Base-by-base conservation (phyloP, 1,139 yeast species). In the Magnusiomyces magnusii region DNA sequence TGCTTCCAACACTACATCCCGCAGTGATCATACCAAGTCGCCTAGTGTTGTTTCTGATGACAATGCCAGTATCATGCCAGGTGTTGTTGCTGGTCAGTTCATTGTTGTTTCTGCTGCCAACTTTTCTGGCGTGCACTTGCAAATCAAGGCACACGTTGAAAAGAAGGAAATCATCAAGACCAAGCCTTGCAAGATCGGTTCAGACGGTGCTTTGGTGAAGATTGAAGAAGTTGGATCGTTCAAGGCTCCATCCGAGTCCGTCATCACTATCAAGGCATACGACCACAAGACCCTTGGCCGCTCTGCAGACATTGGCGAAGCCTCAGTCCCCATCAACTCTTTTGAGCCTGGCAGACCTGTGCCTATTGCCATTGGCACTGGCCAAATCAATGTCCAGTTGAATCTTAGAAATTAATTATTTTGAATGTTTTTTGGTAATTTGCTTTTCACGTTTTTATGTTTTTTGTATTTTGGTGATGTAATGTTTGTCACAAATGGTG, bases 241-340 rank as follows among this genome's bases (percentile, higher is more conserved):
- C 75, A 84, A 81, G 68, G 84, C 93, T 13, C 36, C 10, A 7
- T 72, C 84, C 1, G 84, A 80, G 21, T 85, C 86, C 2, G 78
- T 76, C 58, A 68, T 92, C 54, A 73, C 81, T 2, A 80, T 92
- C 67, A 76, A 77, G 49, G 80, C 88, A 19, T 78, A 82, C 56
- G 85, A 86, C 56, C 87, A 83, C 69, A 95, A 87, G 71, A 80
- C 83, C 2, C 80, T 92, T 66, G 93, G 96, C 51, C 84, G 87
- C 68, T 85, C 82, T 63, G 78, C 78, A 53, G 86, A 82, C 57
- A 63, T 90, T 55, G 96, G 88, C 19, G 78, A 78, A 57, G 84
- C 82, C 3, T 58, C 70, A 1, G 57, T 75, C 24, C 60, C 65
- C 5, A n/a, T 75, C 34, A 52, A 65, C 1, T 66, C 69, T 47